Evolutionary conservation across 352 stramenopile genomes (phyloP).

Genomic region (Phytophthora ramorum): DNA sequence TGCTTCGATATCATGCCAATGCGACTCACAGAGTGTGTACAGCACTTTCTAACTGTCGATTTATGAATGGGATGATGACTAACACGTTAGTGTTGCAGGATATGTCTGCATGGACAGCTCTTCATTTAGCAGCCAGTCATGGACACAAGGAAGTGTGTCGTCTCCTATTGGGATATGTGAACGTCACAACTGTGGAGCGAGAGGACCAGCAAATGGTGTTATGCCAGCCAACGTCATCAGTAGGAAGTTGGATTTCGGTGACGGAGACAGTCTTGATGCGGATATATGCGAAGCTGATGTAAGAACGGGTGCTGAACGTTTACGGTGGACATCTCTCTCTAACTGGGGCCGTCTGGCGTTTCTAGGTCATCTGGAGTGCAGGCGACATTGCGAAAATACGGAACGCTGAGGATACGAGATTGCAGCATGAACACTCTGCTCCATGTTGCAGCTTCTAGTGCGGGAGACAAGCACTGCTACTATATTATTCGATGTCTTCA

Average conservation of each 20-base stretch:
- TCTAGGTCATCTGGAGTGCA: conserved; percentile 44
- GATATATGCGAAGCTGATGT: conserved; percentile 62
- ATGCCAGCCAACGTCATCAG: conserved; percentile 41
- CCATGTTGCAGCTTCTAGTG: conserved; percentile 53
- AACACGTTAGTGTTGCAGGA: conserved; percentile 33
- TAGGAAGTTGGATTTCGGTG: conserved; percentile 52
- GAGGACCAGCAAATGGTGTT: conserved; percentile 45
- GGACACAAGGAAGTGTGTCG: conserved; percentile 54
- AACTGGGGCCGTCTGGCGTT: not conserved
- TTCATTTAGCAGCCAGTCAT: conserved; percentile 52
- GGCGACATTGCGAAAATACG: conserved; percentile 47
- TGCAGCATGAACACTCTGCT: conserved; percentile 66
- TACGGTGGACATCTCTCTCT: not conserved
- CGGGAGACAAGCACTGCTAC: conserved; percentile 46
- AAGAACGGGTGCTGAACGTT: not conserved
- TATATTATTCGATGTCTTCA: conserved; percentile 59
- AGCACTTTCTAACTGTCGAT: not conserved
- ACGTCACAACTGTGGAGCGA: conserved; percentile 24
- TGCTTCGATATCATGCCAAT: conserved; percentile 48
- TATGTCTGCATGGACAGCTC: conserved; percentile 46
- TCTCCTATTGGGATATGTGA: conserved; percentile 37
- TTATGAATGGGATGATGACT: not conserved
- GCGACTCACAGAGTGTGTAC: conserved; percentile 43
- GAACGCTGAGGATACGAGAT: conserved; percentile 56
- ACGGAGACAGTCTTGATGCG: conserved; percentile 46